These are phyloP conservation scores for Glaciozyma antarctica DNA, from an alignment of 768 basidiomycete species.

Conservation along the genomic window DNA sequence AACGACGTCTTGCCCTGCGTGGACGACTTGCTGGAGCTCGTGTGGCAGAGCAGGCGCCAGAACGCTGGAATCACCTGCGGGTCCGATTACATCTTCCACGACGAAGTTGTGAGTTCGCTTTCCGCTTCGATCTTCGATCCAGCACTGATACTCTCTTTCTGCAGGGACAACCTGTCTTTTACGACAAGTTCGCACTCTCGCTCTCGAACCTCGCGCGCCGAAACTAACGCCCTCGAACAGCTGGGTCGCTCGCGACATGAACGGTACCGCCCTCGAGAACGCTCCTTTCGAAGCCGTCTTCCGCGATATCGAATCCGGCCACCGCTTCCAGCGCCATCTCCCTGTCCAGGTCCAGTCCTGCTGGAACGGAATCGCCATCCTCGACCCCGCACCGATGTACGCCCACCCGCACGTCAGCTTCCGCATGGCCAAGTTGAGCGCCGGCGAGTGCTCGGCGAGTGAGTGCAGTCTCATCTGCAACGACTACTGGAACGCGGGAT, in stretches of 20 bases:
- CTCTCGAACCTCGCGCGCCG: neutral
- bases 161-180: constrained; percentile 79
- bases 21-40: constrained; percentile 93
- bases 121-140: neutral
- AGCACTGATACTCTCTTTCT: neutral
- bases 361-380: constrained; percentile 94
- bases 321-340: constrained; percentile 80
- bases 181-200: constrained; percentile 42
- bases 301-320: constrained; percentile 64
- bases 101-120: constrained; percentile 60
- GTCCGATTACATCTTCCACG: constrained; percentile 98
- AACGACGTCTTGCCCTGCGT: constrained; percentile 98
- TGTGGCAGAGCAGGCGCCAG: constrained; percentile 84
- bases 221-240: constrained; percentile 41
- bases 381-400: constrained; percentile 95
- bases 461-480: constrained; percentile 97
- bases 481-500: constrained; percentile 94
- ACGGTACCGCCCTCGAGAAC: constrained; percentile 95
- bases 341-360: constrained; percentile 95
- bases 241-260: constrained; percentile 98
- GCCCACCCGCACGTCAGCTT: constrained; percentile 79
- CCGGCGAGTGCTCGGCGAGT: constrained; percentile 85
- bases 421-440: constrained; percentile 82
- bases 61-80: constrained; percentile 98
- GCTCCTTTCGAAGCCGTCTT: constrained; percentile 92